Evolutionary conservation across 129 eudicot species (phyloP), one percentile per base, ranked within the genome.

Genomic region (Calendula officinalis): DNA sequence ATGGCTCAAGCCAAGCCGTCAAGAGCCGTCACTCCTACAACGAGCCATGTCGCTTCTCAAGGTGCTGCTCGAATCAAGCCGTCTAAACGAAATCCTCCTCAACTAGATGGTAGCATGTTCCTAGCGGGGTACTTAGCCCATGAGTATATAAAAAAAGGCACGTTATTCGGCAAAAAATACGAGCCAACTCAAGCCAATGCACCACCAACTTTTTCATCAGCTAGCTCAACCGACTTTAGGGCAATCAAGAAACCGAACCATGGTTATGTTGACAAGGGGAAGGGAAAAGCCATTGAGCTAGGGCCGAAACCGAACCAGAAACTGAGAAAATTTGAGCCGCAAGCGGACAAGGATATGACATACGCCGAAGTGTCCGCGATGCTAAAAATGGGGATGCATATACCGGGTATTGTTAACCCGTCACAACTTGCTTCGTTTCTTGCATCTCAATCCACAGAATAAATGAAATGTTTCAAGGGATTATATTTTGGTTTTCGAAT

Each of bases 331-430:
- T 4, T 43, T 43, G 4, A 15, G 9, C 56, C 8, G 22, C 56
- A 50, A 16, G 6, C 30, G 7, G 56, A 8, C 17, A 13, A 8
- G 9, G 22, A 50, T 14, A 11, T 13, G 17, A 50, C 10, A 11
- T 50, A 50, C 8, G 32, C 10, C 5, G 22, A 50, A 3, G 56
- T 50, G 10, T 50, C 56, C 8, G 16, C 8, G 33, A 16, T 13
- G 33, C 55, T 50, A 27, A 50, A 3, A 3, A 15, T 8, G 15
- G 34, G n/a, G 56, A 2, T 5, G 34, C 11, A 50, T 50, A 50
- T 50, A 50, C 12, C 56, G 34, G 56, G 56, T 33, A 50, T 50
- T 16, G 56, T 50, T 15, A 50, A 50, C 17, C 56, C 56, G 22
- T 50, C 55, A 7, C 5, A 7, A 1, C 34, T 16, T 17, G 17